Base-by-base conservation (phyloP, 208 protist species). In the Ichthyophonus hoferi region DNA sequence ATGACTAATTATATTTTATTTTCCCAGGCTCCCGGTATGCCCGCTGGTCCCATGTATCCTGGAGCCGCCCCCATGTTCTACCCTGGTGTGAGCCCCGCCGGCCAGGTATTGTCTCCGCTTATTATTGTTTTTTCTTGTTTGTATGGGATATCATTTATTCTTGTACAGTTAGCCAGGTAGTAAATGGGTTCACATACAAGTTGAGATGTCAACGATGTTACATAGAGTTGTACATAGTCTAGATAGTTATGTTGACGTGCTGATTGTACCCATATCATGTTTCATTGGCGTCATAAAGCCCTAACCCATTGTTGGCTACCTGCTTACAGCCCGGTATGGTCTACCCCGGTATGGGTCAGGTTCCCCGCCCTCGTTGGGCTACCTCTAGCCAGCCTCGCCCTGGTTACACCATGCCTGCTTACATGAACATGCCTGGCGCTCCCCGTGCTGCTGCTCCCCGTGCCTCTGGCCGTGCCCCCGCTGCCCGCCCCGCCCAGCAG, bases 21-120 rank as follows among this genome's bases (percentile, higher is more conserved):
- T 24, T 67, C 24, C 14, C 50, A 67, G 50, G 50, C 50, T 58
- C n/a, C 83, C 43, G 50, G 83, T 78, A 87, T 87, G 42, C 83
- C 77, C 34, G 77, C 50, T 67, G 39, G 81, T 37, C 81, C 33
- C 81, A 85, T 85, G 24, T 85, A 85, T 37, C 81, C 81, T 39
- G 81, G 38, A 17, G 81, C 38, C 33, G 81, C n/a, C 24, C 81
- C 81, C 17, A 85, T 85, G 81, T 58, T 58, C 83, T 87, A 78
- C 83, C 24, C 83, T 0, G 83, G 83, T 77, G 50, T 67, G 14
- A 67, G 24, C 50, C 50, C 50, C 50, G 50, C 50, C 50, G 50
- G 50, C 50, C 50, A 67, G 50, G 50, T 67, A 24, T 67, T 3
- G 43, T 3, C 43, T 67, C 24, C 43, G 43, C 24, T n/a, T n/a